Percentiles rank a stretch among this genome's conserved stretches.
Conservation (phyloP, 371 early-diverging fungal genomes). For the Neoconidiobolus thromboides region DNA sequence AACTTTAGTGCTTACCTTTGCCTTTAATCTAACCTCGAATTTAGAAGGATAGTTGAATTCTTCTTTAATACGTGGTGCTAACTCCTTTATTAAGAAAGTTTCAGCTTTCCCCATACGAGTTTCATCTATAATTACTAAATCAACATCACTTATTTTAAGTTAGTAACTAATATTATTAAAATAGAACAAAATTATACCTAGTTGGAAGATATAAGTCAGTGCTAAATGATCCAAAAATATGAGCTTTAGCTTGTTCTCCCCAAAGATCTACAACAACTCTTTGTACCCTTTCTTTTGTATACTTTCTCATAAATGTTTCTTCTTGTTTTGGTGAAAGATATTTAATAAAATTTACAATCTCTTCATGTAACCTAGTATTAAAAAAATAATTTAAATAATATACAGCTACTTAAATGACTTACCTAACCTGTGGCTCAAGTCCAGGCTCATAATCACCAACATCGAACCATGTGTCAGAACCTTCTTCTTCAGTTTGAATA, state of each 20-base stretch:
- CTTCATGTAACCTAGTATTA: conserved; percentile 17
- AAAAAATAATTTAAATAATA: neutral
- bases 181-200: conserved; percentile 19
- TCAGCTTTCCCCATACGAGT: neutral
- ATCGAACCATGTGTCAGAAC: too few species aligned
- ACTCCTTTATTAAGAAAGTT: neutral
- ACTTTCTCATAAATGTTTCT: conserved; percentile 53
- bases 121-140: conserved; percentile 23
- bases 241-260: conserved; percentile 18
- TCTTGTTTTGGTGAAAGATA: conserved; percentile 60
- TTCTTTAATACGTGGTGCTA: neutral
- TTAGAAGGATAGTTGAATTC: neutral
- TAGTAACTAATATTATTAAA: neutral
- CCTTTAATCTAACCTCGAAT: neutral
- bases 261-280: conserved; percentile 19
- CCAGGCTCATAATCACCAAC: too few species aligned
- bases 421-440: too few species aligned
- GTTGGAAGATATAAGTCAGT: conserved; percentile 70
- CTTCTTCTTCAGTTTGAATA: too few species aligned
- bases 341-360: conserved; percentile 45
- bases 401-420: too few species aligned
- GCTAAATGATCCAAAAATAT: conserved; percentile 70
- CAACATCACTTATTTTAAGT: conserved; percentile 41
- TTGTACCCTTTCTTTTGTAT: conserved; percentile 39
- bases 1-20: conserved; percentile 2